Evolutionary conservation across 306 rosid genomes (phyloP).

Genomic region (Alnus rubra): DNA sequence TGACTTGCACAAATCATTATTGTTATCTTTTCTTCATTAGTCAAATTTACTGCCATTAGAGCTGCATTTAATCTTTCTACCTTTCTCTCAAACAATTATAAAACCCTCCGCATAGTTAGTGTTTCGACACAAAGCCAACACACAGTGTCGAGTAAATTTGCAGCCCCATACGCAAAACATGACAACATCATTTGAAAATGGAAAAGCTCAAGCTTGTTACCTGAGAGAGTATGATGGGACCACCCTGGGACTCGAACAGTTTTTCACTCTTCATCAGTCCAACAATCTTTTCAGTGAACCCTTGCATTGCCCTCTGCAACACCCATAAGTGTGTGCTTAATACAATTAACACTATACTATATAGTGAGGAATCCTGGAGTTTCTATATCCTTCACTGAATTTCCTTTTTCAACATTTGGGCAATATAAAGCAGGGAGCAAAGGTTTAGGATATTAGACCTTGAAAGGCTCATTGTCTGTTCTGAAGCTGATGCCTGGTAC

Average conservation of each 20-base stretch:
- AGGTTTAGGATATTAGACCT: slow-evolving; percentile 47
- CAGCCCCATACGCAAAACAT: slow-evolving; percentile 16
- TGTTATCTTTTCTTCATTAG: slow-evolving; percentile 25
- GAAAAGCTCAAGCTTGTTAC: slow-evolving; percentile 33
- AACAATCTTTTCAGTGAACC: slow-evolving; percentile 93
- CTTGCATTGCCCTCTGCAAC: slow-evolving; percentile 93
- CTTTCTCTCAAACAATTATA: background rate
- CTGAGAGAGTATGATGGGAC: slow-evolving; percentile 99
- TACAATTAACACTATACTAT: slow-evolving; percentile 11
- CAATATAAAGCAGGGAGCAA: slow-evolving; percentile 8
- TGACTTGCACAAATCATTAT: slow-evolving; percentile 2
- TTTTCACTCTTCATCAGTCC: slow-evolving; percentile 91
- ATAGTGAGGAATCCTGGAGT: slow-evolving; percentile 5
- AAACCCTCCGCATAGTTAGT: background rate
- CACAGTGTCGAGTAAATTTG: background rate
- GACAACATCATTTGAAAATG: background rate
- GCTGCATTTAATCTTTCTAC: background rate
- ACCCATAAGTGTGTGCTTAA: slow-evolving; percentile 25
- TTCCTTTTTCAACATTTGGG: background rate
- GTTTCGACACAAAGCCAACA: background rate
- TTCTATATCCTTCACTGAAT: background rate
- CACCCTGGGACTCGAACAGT: slow-evolving; percentile 92
- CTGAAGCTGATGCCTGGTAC: slow-evolving; percentile 98
- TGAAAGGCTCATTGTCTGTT: slow-evolving; percentile 97
- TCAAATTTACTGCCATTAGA: slow-evolving; percentile 13